A percentile compares a stretch with the other conserved stretches of the same genome.
These are phyloP conservation scores for Backusella circina DNA, from an alignment of 192 early-diverging fungal species.

Conservation along the genomic window DNA sequence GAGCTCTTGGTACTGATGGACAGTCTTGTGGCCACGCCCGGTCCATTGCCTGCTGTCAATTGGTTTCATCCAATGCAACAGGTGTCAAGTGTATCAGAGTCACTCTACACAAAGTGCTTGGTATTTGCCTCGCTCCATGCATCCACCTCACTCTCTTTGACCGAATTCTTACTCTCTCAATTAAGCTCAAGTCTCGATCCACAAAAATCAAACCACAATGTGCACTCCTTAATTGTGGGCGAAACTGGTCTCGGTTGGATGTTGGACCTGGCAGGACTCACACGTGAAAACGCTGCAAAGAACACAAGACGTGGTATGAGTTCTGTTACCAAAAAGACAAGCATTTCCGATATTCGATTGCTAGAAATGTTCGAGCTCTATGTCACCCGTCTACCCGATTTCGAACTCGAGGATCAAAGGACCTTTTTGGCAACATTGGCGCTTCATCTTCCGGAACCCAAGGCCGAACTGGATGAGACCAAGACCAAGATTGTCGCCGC, in stretches of 20 bases:
- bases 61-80: constrained; percentile 45
- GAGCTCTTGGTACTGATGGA: constrained; percentile 25
- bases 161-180: constrained; percentile 45
- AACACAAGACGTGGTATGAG: constrained; percentile 40
- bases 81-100: constrained; percentile 15
- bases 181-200: constrained; percentile 5
- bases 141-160: constrained; percentile 42
- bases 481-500: not conserved
- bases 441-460: constrained; percentile 1
- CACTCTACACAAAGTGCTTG: constrained; percentile 21
- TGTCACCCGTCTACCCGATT: not conserved
- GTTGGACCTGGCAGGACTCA: constrained; percentile 42
- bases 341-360: constrained; percentile 29
- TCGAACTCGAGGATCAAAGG: not conserved
- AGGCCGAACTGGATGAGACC: not conserved
- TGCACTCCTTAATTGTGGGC: constrained; percentile 26
- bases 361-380: constrained; percentile 17
- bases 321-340: constrained; percentile 37
- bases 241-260: constrained; percentile 45
- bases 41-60: constrained; percentile 49
- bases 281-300: constrained; percentile 15
- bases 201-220: constrained; percentile 8
- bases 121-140: constrained; percentile 44
- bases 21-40: constrained; percentile 27
- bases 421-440: not conserved